A percentile compares a stretch with the other conserved stretches of the same genome.
Evolutionary conservation across 2,329 filamentous ascomycete genomes (phyloP).

Genomic region (Colletotrichum viniferum): DNA sequence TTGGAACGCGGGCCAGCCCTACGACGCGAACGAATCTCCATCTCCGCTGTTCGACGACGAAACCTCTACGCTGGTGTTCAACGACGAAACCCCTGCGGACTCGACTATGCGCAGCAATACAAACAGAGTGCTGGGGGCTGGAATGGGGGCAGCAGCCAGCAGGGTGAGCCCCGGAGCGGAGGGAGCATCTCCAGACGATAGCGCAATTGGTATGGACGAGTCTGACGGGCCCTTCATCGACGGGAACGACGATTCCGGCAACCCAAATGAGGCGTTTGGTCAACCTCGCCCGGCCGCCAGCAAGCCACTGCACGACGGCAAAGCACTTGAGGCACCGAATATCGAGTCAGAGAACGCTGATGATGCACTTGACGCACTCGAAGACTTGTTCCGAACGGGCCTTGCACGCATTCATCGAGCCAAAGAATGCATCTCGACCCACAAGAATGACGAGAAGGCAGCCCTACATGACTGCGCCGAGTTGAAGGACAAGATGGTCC

Average conservation of each 20-base stretch:
- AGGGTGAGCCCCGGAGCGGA: not conserved
- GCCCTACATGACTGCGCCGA: not conserved
- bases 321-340: not conserved
- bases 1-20: not conserved
- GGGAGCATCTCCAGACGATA: not conserved
- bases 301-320: not conserved
- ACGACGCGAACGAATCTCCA: not conserved
- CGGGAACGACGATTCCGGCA: not conserved
- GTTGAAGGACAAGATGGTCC: not conserved
- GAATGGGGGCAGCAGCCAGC: not conserved
- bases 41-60: not conserved
- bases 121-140: not conserved
- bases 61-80: not conserved
- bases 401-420: not conserved
- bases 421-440: not conserved
- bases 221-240: not conserved
- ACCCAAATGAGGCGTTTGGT: not conserved
- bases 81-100: not conserved
- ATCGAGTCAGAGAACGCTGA: not conserved
- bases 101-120: not conserved
- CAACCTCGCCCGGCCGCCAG: not conserved
- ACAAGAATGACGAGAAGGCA: not conserved
- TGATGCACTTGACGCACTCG: not conserved
- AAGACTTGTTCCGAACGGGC: not conserved
- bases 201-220: not conserved